phyloP scores from a whole-genome alignment of 2,329 filamentous ascomycete species.

The Arthrinium puccinioides region DNA sequence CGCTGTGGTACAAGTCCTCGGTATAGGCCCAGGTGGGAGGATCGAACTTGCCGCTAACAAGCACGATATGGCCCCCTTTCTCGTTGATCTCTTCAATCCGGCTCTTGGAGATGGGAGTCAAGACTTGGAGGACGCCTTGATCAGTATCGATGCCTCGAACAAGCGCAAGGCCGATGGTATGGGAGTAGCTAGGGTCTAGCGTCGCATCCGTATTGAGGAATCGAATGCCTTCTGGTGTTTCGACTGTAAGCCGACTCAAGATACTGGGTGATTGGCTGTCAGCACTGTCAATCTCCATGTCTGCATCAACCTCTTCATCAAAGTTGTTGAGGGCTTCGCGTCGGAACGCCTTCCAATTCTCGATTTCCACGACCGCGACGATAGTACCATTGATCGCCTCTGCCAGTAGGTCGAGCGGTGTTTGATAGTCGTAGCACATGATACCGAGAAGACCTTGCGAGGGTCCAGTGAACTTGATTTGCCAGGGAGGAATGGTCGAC shows the following conservation, averaged over 20 bases:
- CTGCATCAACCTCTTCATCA: conserved; percentile 2
- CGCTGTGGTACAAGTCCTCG: conserved; percentile 45
- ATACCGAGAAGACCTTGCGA: conserved; percentile 54
- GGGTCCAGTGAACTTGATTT: conserved; percentile 50
- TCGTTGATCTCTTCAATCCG: conserved; percentile 31
- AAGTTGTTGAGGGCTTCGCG: conserved; percentile 14
- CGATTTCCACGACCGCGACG: conserved; percentile 57
- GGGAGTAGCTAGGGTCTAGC: conserved; percentile 53
- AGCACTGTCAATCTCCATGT: conserved; percentile 11
- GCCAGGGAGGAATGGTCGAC: conserved; percentile 49
- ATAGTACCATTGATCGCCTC: conserved; percentile 66
- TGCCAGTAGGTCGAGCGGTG: conserved; percentile 48
- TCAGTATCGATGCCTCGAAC: conserved; percentile 60
- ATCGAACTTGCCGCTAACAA: conserved; percentile 64
- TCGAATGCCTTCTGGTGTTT: conserved; percentile 49
- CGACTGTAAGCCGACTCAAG: conserved; percentile 16
- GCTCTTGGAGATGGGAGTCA: conserved; percentile 49
- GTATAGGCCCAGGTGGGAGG: conserved; percentile 63
- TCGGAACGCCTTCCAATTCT: conserved; percentile 43
- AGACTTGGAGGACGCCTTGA: conserved; percentile 49
- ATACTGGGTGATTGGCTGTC: conserved; percentile 7
- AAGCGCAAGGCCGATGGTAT: conserved; percentile 57
- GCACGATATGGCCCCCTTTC: conserved; percentile 44
- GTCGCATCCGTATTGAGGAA: conserved; percentile 52
- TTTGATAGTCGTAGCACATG: conserved; percentile 59